Evolutionary conservation across 2,329 filamentous ascomycete species (phyloP).

Genomic region (Cladophialophora yegresii): DNA sequence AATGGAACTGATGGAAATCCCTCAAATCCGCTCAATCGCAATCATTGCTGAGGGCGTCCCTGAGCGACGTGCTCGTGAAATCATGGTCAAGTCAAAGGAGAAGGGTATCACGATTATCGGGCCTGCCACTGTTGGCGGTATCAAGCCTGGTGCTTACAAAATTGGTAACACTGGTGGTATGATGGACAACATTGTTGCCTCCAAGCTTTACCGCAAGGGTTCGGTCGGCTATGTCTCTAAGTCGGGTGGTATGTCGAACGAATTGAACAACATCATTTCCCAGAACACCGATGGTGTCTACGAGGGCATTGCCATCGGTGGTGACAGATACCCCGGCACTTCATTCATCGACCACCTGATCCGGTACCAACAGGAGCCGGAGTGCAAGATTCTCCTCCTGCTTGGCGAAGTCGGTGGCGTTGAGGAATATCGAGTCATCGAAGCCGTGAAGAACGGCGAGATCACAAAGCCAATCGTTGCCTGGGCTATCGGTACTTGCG

Average conservation of each 20-base stretch:
- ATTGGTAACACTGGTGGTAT: conserved; percentile 99
- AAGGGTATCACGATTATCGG: conserved; percentile 99
- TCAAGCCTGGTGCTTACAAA: conserved; percentile 99
- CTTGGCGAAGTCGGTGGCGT: conserved; percentile 99
- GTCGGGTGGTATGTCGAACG: conserved; percentile 99
- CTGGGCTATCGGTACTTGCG: conserved; percentile 99
- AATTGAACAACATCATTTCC: conserved; percentile 99
- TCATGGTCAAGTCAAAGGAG: conserved; percentile 92
- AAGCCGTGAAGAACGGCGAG: conserved; percentile 88
- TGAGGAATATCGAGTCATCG: conserved; percentile 99
- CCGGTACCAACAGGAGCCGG: conserved; percentile 92
- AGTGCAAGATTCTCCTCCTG: conserved; percentile 95
- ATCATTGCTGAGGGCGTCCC: conserved; percentile 99
- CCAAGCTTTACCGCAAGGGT: conserved; percentile 99
- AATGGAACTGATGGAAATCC: conserved; percentile 95
- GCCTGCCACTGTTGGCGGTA: conserved; percentile 96
- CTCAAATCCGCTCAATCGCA: conserved; percentile 97
- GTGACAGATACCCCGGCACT: conserved; percentile 97
- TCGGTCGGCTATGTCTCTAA: conserved; percentile 99
- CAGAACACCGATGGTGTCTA: conserved; percentile 97
- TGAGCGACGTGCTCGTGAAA: conserved; percentile 96
- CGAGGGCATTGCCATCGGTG: conserved; percentile 98
- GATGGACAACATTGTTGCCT: conserved; percentile 99
- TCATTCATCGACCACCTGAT: conserved; percentile 99
- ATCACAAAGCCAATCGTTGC: conserved; percentile 99